A percentile compares a stretch with the other conserved stretches of the same genome.
Conservation (phyloP, 164 flowering plant genomes). For the Vitis rotundifolia region DNA sequence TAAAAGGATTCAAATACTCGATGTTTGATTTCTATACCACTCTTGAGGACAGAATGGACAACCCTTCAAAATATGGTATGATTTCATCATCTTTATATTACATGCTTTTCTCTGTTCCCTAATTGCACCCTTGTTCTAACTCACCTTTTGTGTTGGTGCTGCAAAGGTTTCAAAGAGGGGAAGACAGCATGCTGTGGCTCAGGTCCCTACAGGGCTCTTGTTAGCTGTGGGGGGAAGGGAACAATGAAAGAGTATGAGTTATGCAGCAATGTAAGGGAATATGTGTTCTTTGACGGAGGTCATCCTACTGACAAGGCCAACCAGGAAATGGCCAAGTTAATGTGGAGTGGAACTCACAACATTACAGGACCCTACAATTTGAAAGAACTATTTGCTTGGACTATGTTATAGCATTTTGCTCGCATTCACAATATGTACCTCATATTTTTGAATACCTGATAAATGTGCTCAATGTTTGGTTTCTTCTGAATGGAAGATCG, state of each 20-base stretch:
- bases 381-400: too few relatives aligned
- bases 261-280: not conserved
- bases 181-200: constrained; percentile 2
- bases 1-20: not conserved
- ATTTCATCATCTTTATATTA: too few relatives aligned
- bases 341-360: constrained; percentile 1
- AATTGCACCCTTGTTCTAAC: too few relatives aligned
- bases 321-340: not conserved
- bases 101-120: too few relatives aligned
- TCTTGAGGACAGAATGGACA: not conserved
- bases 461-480: too few relatives aligned
- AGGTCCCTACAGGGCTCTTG: not conserved
- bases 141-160: too few relatives aligned
- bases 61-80: constrained; percentile 1
- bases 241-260: not conserved
- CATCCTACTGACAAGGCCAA: not conserved
- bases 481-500: too few relatives aligned
- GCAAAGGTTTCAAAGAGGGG: not conserved
- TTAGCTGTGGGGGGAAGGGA: not conserved
- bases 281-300: constrained; percentile 1
- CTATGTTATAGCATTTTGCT: too few relatives aligned
- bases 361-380: not conserved
- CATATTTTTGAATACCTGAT: too few relatives aligned
- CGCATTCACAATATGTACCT: too few relatives aligned
- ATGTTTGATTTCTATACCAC: not conserved